Evolutionary conservation across 192 early-diverging fungal species (phyloP).

Genomic region (Pecoramyces ruminantium): DNA sequence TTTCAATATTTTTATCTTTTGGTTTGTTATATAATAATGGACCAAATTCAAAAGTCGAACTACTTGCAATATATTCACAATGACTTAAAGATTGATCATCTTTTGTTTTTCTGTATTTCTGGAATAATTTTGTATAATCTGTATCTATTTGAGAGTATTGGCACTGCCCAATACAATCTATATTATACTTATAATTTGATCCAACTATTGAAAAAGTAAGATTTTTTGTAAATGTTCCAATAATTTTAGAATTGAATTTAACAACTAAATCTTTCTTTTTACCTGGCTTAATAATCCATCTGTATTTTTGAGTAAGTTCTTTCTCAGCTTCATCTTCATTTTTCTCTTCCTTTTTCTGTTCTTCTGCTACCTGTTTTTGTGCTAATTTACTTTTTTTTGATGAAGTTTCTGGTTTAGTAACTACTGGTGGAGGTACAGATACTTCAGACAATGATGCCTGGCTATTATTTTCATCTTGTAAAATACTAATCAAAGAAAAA

Average conservation of each 20-base stretch:
- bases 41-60: slow-evolving; percentile 34
- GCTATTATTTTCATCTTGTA: not conserved
- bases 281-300: slow-evolving; percentile 30
- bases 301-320: slow-evolving; percentile 10
- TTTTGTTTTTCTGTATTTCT: slow-evolving; percentile 22
- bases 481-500: not conserved
- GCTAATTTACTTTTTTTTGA: not conserved
- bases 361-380: not conserved
- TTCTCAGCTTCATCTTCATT: slow-evolving; percentile 16
- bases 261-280: slow-evolving; percentile 27
- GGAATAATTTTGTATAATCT: slow-evolving; percentile 27
- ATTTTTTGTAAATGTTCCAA: slow-evolving; percentile 24
- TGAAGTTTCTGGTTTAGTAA: not conserved
- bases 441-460: not conserved
- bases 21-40: slow-evolving; percentile 38
- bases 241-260: slow-evolving; percentile 23
- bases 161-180: slow-evolving; percentile 25
- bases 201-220: slow-evolving; percentile 33
- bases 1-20: slow-evolving; percentile 38
- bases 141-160: slow-evolving; percentile 21
- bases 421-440: not conserved
- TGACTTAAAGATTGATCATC: slow-evolving; percentile 27
- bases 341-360: slow-evolving; percentile 5
- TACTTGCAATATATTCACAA: slow-evolving; percentile 22
- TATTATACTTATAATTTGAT: slow-evolving; percentile 9